These are phyloP conservation scores for Aspergillus biplanus DNA, from an alignment of 495 filamentous ascomycete species.

Conservation along the genomic window DNA sequence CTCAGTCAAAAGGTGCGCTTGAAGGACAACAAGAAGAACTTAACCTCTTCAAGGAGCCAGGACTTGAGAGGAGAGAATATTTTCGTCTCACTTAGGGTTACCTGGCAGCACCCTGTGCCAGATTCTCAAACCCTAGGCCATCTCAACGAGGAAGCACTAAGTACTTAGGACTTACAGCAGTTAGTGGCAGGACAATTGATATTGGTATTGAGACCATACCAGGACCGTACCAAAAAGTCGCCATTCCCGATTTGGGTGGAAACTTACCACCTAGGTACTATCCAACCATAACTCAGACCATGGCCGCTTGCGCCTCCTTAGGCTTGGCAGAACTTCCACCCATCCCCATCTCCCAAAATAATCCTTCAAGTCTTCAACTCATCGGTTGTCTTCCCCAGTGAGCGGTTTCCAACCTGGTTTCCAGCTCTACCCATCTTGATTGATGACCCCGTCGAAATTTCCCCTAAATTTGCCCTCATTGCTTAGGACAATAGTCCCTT, in stretches of 20 bases:
- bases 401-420: conserved; percentile 27
- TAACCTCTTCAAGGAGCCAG: no score
- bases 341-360: conserved; percentile 42
- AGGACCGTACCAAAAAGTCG: conserved; percentile 7
- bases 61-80: no score
- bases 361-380: conserved; percentile 32
- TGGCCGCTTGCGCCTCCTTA: conserved; percentile 46
- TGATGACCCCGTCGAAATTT: conserved; percentile 31
- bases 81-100: no score
- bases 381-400: conserved; percentile 29
- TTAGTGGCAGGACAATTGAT: no score
- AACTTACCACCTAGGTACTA: conserved; percentile 22
- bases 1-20: no score
- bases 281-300: conserved; percentile 12
- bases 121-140: no score
- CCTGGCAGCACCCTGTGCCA: no score
- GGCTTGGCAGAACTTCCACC: conserved; percentile 43
- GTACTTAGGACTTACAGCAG: no score
- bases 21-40: no score
- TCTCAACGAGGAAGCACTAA: no score
- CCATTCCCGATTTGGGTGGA: conserved; percentile 19
- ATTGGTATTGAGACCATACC: conserved; percentile 3
- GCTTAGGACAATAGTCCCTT: conserved; percentile 34
- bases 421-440: conserved; percentile 26
- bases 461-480: conserved; percentile 27